These are phyloP conservation scores for Pyrus communis DNA, from an alignment of 306 rosid genomes.

Conservation along the genomic window DNA sequence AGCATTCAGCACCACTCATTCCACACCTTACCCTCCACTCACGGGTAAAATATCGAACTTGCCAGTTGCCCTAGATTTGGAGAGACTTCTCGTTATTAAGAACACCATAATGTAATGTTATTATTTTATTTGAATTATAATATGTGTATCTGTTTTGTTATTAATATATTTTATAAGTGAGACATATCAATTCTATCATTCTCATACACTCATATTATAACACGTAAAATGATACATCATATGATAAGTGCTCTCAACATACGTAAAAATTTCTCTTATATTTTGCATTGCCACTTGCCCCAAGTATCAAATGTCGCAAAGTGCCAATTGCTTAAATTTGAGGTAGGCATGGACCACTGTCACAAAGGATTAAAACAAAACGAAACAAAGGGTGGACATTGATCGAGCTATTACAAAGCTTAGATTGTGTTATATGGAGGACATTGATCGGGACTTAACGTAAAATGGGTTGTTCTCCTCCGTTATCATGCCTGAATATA, in stretches of 20 bases:
- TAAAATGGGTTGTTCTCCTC: conserved; percentile 6
- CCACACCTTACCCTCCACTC: conserved; percentile 18
- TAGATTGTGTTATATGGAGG: conserved; percentile 20
- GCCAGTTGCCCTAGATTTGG: conserved; percentile 10
- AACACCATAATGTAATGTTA: not conserved
- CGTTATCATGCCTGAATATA: conserved; percentile 13
- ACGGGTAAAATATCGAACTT: conserved; percentile 14
- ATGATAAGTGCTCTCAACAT: not conserved
- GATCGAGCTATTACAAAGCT: conserved; percentile 32
- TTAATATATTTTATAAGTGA: too few relatives aligned
- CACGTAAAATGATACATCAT: too few relatives aligned
- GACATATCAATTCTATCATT: not conserved
- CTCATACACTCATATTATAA: too few relatives aligned
- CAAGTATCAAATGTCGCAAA: not conserved
- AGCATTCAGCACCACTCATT: conserved; percentile 19
- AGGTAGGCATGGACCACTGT: not conserved
- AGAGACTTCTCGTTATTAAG: not conserved
- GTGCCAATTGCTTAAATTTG: too few relatives aligned
- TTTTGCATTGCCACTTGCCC: not conserved
- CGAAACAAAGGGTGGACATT: not conserved
- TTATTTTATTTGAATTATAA: too few relatives aligned
- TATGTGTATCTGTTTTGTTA: too few relatives aligned
- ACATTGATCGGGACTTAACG: conserved; percentile 50
- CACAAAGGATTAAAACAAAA: not conserved
- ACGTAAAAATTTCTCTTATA: not conserved